Base-by-base conservation (phyloP, 2,329 filamentous ascomycete genomes). In the Hirsutella rhossiliensis region DNA sequence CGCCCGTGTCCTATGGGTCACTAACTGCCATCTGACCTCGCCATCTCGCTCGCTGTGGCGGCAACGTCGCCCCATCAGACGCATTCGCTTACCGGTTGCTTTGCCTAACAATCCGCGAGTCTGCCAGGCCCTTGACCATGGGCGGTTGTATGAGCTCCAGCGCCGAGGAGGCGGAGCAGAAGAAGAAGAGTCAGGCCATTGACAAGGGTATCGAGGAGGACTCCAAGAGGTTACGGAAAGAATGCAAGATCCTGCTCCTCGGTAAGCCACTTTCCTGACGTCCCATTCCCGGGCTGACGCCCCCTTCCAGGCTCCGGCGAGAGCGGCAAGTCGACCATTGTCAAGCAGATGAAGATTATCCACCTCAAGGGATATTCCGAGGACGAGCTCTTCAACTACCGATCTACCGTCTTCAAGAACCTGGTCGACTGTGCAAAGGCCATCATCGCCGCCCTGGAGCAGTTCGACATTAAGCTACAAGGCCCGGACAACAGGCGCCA, bases 311-410 rank as follows among this genome's bases (percentile, higher is more conserved):
- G 92, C 52, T 97, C 92, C 52, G 92, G 92, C 52, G 92, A 98
- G 71, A 97, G 90, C 66, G 92, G 92, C 54, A 98, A 98, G 68
- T 97, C 92, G 46, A 98, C 92, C 11, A 97, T 98, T 57, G 92
- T 98, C 54, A 98, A 98, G 67, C 92, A 98, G 73, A 98, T 98
- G 92, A 98, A 97, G 69, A 98, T 98, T 56, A 97, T 98, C 59
- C 92, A 98, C 61, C 84, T 97, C 57, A 95, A 96, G 67, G 92
- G 92, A 48, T 98, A 98, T 66, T 89, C 87, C 11, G 80, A 87
- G 53, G 90, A 97, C 56, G 92, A 98, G 65, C 75, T 97, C 41
- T 84, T 84, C 57, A 83, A 95, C 61, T 97, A 97, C 69, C 84
- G 92, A 47, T 79, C 94, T 49, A 97, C 92, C 30, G 88, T 98